Conservation (phyloP, 2,329 filamentous ascomycete species). For the Ophiostoma angusticollis region DNA sequence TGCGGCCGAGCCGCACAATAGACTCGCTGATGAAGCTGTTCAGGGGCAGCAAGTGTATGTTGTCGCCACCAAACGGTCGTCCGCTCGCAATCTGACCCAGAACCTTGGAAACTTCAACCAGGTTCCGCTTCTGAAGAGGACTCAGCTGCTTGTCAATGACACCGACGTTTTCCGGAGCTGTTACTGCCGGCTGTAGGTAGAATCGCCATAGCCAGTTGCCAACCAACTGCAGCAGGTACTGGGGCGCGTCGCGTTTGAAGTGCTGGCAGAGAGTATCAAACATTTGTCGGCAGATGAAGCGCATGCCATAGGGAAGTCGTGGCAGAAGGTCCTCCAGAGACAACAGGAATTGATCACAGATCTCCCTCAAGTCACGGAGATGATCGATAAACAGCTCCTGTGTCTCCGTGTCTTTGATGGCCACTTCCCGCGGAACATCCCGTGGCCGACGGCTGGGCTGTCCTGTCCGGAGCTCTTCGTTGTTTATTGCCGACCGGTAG, state of each 20-base stretch:
- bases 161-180: constrained; percentile 84
- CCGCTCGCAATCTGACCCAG: constrained; percentile 81
- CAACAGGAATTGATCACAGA: constrained; percentile 80
- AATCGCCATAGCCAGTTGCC: constrained; percentile 89
- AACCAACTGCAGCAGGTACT: constrained; percentile 68
- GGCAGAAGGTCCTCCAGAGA: constrained; percentile 71
- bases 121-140: constrained; percentile 83
- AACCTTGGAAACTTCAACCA: constrained; percentile 83
- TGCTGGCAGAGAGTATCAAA: constrained; percentile 64
- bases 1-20: constrained; percentile 62
- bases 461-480: constrained; percentile 89
- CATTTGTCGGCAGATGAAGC: constrained; percentile 76
- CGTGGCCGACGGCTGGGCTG: constrained; percentile 66
- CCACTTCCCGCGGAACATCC: constrained; percentile 79
- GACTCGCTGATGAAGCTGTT: constrained; percentile 86
- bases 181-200: constrained; percentile 80
- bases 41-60: constrained; percentile 87
- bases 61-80: constrained; percentile 81
- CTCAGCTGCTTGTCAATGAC: constrained; percentile 82
- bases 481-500: constrained; percentile 88
- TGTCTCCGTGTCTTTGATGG: constrained; percentile 92
- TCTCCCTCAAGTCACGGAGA: constrained; percentile 83
- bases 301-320: constrained; percentile 84
- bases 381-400: constrained; percentile 88
- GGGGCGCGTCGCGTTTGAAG: constrained; percentile 69